Evolutionary conservation across 257 asterid species (phyloP).

Genomic region (Ilex asprella): DNA sequence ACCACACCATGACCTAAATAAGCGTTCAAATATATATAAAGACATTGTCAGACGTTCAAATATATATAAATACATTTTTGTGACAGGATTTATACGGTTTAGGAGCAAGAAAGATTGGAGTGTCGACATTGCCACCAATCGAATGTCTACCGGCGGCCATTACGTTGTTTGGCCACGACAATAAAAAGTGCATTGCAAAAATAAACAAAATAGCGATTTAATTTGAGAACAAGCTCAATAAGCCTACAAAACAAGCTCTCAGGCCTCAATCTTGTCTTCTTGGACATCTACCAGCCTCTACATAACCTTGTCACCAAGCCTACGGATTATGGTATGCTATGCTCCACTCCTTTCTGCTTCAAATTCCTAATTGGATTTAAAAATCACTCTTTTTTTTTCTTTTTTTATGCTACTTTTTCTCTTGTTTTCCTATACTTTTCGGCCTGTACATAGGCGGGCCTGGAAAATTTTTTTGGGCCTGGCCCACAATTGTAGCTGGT

Average conservation of each 20-base stretch:
- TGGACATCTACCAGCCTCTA: slow-evolving; percentile 71
- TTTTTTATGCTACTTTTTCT: background rate
- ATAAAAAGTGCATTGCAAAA: slow-evolving; percentile 53
- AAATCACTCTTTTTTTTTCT: too few species aligned
- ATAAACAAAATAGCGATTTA: slow-evolving; percentile 56
- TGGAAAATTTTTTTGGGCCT: too few species aligned
- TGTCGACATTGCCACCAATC: slow-evolving; percentile 77
- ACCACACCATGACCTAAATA: too few species aligned
- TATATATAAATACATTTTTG: too few species aligned
- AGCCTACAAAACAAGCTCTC: slow-evolving; percentile 41
- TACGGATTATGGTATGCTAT: slow-evolving; percentile 45
- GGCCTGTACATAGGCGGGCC: too few species aligned
- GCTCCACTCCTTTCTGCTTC: background rate
- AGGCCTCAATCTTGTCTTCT: slow-evolving; percentile 56
- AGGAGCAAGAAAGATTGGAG: slow-evolving; percentile 90
- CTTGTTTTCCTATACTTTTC: too few species aligned
- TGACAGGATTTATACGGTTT: slow-evolving; percentile 34
- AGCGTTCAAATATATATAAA: too few species aligned
- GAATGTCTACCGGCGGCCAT: slow-evolving; percentile 80
- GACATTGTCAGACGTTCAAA: too few species aligned
- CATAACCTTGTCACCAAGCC: slow-evolving; percentile 59
- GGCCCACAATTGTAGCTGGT: too few species aligned
- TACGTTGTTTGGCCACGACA: slow-evolving; percentile 69
- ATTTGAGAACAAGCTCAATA: slow-evolving; percentile 61
- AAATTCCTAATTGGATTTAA: background rate